Percentiles rank a stretch among this genome's conserved stretches.
Conservation (phyloP, 139 green algal species). For the Tetraselmis striata region DNA sequence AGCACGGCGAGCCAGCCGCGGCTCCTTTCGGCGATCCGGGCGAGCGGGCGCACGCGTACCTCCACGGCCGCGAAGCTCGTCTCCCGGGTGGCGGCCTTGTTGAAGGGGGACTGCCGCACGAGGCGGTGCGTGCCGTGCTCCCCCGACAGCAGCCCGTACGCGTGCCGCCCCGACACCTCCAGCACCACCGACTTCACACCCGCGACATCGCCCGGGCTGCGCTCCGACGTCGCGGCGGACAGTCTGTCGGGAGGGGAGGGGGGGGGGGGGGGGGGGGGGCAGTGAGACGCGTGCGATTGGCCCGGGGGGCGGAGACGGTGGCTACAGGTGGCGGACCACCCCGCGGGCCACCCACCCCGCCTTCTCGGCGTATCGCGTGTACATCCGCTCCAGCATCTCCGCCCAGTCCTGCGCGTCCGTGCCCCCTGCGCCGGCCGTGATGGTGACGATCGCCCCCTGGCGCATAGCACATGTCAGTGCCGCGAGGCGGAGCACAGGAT, state of each 20-base stretch:
- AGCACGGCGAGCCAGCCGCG: too few species aligned
- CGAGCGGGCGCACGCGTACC: too few species aligned
- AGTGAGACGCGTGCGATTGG: too few species aligned
- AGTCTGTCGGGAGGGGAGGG: too few species aligned
- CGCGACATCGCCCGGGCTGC: slow-evolving; percentile 65
- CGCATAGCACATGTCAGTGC: slow-evolving; percentile 12
- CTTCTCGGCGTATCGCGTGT: slow-evolving; percentile 69
- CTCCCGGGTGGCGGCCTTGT: slow-evolving; percentile 76
- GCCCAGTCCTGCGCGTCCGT: slow-evolving; percentile 90
- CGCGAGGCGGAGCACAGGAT: neutral
- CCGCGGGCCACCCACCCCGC: neutral
- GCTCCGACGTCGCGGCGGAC: neutral
- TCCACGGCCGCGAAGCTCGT: slow-evolving; percentile 96
- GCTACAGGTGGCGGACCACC: too few species aligned
- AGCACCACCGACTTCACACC: slow-evolving; percentile 86
- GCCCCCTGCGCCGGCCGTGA: slow-evolving; percentile 70
- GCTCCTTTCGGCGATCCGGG: too few species aligned
- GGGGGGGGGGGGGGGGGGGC: too few species aligned
- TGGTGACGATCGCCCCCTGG: slow-evolving; percentile 24
- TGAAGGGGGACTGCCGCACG: slow-evolving; percentile 90
- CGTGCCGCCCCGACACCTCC: slow-evolving; percentile 66
- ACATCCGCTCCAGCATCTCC: slow-evolving; percentile 92
- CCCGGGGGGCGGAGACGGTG: too few species aligned
- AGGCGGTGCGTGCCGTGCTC: slow-evolving; percentile 96
- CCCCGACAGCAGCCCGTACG: slow-evolving; percentile 59